Conservation (phyloP, 1,139 yeast species). For the Kodamaea fungicola region DNA sequence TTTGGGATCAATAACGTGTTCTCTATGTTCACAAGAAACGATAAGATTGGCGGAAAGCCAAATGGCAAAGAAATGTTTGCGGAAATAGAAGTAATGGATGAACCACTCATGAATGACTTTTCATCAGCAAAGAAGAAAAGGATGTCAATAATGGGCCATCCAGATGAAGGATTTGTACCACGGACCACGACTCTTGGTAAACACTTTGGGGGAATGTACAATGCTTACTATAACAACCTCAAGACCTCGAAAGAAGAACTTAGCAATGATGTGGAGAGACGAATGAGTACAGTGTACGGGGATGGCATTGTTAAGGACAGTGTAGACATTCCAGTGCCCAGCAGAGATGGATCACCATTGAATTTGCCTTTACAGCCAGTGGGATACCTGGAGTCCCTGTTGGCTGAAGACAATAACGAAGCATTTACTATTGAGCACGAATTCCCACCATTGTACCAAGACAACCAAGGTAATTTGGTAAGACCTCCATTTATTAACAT, state of each 20-base stretch:
- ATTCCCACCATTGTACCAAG: conserved; percentile 33
- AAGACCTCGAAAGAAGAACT: conserved; percentile 24
- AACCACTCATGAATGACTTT: conserved; percentile 20
- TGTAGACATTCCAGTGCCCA: conserved; percentile 5
- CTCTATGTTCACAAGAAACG: background rate
- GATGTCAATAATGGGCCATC: conserved; percentile 25
- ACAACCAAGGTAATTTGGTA: conserved; percentile 36
- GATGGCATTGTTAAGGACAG: conserved; percentile 18
- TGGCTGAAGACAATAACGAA: conserved; percentile 2
- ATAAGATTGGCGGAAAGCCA: too few species aligned
- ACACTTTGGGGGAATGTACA: conserved; percentile 23
- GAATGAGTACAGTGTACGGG: conserved; percentile 26
- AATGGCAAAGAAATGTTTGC: too few species aligned
- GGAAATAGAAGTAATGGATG: conserved; percentile 6
- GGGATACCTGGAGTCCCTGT: conserved; percentile 3
- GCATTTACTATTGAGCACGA: conserved; percentile 22
- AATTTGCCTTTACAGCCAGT: conserved; percentile 3
- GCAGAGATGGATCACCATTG: conserved; percentile 12
- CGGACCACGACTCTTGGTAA: conserved; percentile 22
- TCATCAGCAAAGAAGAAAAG: conserved; percentile 30
- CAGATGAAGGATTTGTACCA: conserved; percentile 23
- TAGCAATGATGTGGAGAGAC: conserved; percentile 28
- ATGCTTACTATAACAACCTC: conserved; percentile 21
- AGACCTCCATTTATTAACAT: conserved; percentile 48
- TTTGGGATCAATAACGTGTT: conserved; percentile 1